Evolutionary conservation across 345 rosid species (phyloP), one percentile per base, ranked within the genome.

Genomic region (Acer yangbiense): DNA sequence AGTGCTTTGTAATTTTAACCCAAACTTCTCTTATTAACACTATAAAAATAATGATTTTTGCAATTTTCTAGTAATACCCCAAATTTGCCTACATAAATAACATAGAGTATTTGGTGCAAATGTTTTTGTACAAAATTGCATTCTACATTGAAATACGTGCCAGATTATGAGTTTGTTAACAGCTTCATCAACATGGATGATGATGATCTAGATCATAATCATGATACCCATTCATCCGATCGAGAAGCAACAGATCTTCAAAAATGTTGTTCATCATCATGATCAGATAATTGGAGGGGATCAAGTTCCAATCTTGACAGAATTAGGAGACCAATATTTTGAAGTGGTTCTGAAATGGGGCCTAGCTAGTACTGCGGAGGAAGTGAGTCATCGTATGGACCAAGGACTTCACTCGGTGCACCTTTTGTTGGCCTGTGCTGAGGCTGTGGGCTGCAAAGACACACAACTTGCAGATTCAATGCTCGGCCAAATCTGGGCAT

Each of bases 331-430:
- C 2, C 50, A 46, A 69, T 21, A 74, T n/a, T 77, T 70, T 65
- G 78, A 43, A 11, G 75, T 58, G 27, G 74, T 43, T 77, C 73
- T 73, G 63, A 60, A 4, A 69, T 58, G 79, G 69, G 52, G 29
- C 64, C 81, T 8, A n/a, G n/a, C n/a, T n/a, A 65, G 72, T 8
- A 35, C 39, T 35, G 67, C 63, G 66, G 82, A 74, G 20, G 79
- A 68, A 65, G 85, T 52, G 52, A 86, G 81, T 73, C 85, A 76
- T 66, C 89, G 87, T 18, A 90, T 86, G 67, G 88, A 89, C 81
- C 89, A 87, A 76, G 93, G 93, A 52, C 92, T 91, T 55, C 89
- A 86, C 67, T 78, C 89, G 83, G 91, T 90, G 54, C 94, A 90
- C 79, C 75, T 80, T 54, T 55, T 90, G 68, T 48, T 90, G 68